phyloP scores from a whole-genome alignment of 2,329 filamentous ascomycete genomes.

The Apiospora aurea region DNA sequence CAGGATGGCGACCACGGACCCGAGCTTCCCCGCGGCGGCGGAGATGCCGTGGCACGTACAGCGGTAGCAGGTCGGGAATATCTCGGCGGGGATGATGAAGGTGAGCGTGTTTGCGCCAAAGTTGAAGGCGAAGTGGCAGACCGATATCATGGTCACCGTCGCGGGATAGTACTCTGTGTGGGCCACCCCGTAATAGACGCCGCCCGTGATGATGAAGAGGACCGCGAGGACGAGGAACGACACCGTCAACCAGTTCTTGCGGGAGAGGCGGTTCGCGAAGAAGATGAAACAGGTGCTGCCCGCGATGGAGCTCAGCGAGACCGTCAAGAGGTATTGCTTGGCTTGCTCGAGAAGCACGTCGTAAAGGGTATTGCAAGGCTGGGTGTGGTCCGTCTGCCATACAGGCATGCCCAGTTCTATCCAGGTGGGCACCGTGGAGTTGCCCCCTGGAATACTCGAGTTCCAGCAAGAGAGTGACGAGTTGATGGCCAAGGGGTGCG shows the following conservation, averaged over 20 bases:
- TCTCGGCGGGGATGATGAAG: constrained; percentile 69
- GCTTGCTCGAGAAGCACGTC: constrained; percentile 58
- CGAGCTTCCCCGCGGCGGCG: constrained; percentile 65
- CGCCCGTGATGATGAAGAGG: constrained; percentile 57
- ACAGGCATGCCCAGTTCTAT: constrained; percentile 47
- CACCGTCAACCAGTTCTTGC: constrained; percentile 56
- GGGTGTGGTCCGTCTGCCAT: constrained; percentile 58
- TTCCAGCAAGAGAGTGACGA: constrained; percentile 54
- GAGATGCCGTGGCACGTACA: constrained; percentile 69
- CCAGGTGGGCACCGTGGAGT: constrained; percentile 54
- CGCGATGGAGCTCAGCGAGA: constrained; percentile 58
- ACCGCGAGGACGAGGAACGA: constrained; percentile 56
- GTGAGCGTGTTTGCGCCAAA: constrained; percentile 68
- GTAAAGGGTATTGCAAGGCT: constrained; percentile 60
- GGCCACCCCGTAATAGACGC: constrained; percentile 57
- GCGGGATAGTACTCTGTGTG: constrained; percentile 47
- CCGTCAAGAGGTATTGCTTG: constrained; percentile 60
- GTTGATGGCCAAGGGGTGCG: constrained; percentile 42
- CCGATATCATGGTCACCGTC: constrained; percentile 58
- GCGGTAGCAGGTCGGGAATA: constrained; percentile 69
- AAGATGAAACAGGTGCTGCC: constrained; percentile 58
- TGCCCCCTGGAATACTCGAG: constrained; percentile 50
- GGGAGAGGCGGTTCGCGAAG: constrained; percentile 54
- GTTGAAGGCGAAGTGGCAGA: constrained; percentile 63
- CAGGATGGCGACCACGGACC: constrained; percentile 43